A percentile compares a stretch with the other conserved stretches of the same genome.
phyloP scores from a whole-genome alignment of 495 filamentous ascomycete species.

The Cladorrhinum samala region DNA sequence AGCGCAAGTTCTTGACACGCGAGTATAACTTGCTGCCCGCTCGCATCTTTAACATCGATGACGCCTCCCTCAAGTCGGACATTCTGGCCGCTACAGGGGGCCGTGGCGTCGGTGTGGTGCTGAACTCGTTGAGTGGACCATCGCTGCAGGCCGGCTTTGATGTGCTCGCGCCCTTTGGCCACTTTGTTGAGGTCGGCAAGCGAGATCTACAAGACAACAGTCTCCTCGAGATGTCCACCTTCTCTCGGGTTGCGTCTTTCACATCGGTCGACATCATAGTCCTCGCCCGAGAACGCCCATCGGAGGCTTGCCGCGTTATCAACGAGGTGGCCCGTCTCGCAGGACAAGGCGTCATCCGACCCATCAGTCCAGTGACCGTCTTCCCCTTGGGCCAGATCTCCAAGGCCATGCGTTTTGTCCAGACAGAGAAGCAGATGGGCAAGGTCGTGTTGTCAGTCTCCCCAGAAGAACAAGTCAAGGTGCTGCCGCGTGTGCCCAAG shows the following conservation, averaged over 20 bases:
- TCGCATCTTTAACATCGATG: conserved; percentile 47
- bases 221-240: conserved; percentile 35
- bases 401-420: conserved; percentile 42
- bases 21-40: conserved; percentile 43
- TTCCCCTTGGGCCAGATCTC: conserved; percentile 34
- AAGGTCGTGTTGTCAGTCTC: conserved; percentile 45
- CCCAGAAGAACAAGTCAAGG: conserved; percentile 15
- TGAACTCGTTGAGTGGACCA: conserved; percentile 53
- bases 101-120: conserved; percentile 50
- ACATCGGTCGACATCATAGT: conserved; percentile 26
- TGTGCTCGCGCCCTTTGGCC: conserved; percentile 48
- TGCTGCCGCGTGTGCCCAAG: conserved; percentile 7
- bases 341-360: conserved; percentile 24
- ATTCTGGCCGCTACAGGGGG: conserved; percentile 43
- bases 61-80: conserved; percentile 34
- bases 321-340: conserved; percentile 36
- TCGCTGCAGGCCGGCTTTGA: conserved; percentile 47
- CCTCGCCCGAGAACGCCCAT: conserved; percentile 16
- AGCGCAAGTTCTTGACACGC: conserved; percentile 39
- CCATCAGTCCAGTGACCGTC: conserved; percentile 27
- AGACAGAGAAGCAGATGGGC: conserved; percentile 45
- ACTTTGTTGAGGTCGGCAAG: conserved; percentile 52
- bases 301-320: conserved; percentile 32
- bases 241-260: conserved; percentile 29
- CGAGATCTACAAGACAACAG: conserved; percentile 32